These are phyloP conservation scores for Starmerella powellii DNA, from an alignment of 805 yeast genomes.

Conservation along the genomic window DNA sequence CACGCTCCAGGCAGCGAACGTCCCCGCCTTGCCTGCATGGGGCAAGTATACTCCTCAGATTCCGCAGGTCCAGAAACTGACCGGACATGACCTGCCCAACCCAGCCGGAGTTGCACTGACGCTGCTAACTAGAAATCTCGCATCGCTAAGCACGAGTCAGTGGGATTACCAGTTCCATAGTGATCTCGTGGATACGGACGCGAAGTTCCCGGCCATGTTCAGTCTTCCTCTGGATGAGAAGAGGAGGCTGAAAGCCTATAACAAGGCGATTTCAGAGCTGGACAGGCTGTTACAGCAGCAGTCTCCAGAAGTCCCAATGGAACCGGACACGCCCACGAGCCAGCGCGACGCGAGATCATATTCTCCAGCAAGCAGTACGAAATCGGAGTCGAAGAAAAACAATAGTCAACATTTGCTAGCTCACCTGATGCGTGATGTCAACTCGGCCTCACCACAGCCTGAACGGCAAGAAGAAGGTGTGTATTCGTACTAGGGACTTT, in stretches of 20 bases:
- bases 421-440: slow-evolving; percentile 63
- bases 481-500: slow-evolving; percentile 19
- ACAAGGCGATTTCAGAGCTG: slow-evolving; percentile 15
- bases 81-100: slow-evolving; percentile 1
- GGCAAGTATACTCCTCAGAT: slow-evolving; percentile 15
- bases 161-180: slow-evolving; percentile 13
- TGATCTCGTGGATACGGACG: slow-evolving; percentile 4
- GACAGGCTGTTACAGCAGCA: slow-evolving; percentile 8
- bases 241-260: slow-evolving; percentile 15
- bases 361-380: slow-evolving; percentile 30
- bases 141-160: slow-evolving; percentile 8
- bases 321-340: neutral
- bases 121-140: slow-evolving; percentile 5
- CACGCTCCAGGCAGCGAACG: slow-evolving; percentile 12
- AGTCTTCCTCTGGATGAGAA: slow-evolving; percentile 20
- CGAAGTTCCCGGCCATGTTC: slow-evolving; percentile 20
- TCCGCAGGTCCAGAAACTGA: slow-evolving; percentile 12
- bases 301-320: neutral
- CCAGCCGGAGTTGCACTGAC: slow-evolving; percentile 2
- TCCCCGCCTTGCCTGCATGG: slow-evolving; percentile 20
- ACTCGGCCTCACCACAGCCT: slow-evolving; percentile 23
- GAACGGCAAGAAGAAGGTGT: slow-evolving; percentile 20
- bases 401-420: slow-evolving; percentile 70
- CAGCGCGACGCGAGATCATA: slow-evolving; percentile 1
- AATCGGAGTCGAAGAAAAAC: slow-evolving; percentile 35